A percentile compares a stretch with the other conserved stretches of the same genome.
Conservation (phyloP, 441 rosid genomes). For the Viola pubescens region DNA sequence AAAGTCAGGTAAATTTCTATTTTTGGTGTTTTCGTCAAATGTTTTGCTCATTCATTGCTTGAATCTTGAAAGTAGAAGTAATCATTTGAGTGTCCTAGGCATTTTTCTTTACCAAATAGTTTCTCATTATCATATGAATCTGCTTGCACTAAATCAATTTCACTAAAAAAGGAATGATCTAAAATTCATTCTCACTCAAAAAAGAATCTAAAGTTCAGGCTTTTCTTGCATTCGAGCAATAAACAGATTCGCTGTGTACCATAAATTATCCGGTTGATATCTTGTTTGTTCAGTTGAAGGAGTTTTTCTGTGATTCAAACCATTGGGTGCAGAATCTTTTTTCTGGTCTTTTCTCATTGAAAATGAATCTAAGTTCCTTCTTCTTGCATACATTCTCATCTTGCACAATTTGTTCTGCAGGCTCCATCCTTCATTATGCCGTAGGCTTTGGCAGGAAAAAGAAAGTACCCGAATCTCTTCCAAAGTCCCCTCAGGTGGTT, state of each 20-base stretch:
- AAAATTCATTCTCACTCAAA: no score
- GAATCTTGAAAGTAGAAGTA: not conserved
- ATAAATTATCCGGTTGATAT: not conserved
- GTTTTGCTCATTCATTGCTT: not conserved
- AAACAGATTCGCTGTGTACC: not conserved
- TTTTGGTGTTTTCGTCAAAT: not conserved
- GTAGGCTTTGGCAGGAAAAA: constrained; percentile 58
- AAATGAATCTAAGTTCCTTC: no score
- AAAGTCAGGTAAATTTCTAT: constrained; percentile 39
- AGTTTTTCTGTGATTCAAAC: no score
- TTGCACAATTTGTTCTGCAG: constrained; percentile 23
- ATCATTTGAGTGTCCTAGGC: not conserved
- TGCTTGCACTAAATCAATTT: no score
- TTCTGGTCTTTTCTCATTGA: not conserved
- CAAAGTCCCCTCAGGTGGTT: constrained; percentile 21
- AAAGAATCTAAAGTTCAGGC: no score
- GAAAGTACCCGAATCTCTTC: constrained; percentile 37
- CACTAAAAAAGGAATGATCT: no score
- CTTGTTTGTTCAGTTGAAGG: not conserved
- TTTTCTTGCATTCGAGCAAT: not conserved
- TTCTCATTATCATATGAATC: no score
- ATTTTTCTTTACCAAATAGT: not conserved
- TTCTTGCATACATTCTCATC: constrained; percentile 10
- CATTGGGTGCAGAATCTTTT: not conserved
- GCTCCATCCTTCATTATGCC: constrained; percentile 34